These are phyloP conservation scores for Nepenthes alata DNA, from an alignment of 179 eudicot species.

Conservation along the genomic window DNA sequence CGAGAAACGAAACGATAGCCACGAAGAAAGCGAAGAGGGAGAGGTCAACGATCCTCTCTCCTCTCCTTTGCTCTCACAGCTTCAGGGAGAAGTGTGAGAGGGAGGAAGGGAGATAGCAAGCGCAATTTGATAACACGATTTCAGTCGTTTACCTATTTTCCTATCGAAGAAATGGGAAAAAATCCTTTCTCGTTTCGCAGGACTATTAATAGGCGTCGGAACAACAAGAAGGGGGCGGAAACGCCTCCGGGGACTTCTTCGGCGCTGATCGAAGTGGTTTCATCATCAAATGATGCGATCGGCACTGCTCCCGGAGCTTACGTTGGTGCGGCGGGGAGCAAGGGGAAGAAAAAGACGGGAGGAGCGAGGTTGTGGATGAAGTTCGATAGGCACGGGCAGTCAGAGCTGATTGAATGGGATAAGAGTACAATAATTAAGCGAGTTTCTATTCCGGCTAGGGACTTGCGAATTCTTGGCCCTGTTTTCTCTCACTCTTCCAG, in stretches of 20 bases:
- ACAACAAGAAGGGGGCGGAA: conserved; percentile 5
- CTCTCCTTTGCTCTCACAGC: too few relatives aligned
- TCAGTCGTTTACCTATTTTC: neutral
- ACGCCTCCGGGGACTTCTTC: conserved; percentile 1
- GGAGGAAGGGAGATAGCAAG: too few relatives aligned
- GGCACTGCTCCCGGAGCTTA: conserved; percentile 1
- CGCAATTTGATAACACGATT: too few relatives aligned
- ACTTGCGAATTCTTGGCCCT: conserved; percentile 87
- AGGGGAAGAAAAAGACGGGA: conserved; percentile 65
- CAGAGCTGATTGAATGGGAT: conserved; percentile 80
- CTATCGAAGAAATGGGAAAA: conserved; percentile 27
- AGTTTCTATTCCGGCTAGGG: conserved; percentile 68
- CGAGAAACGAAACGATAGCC: too few relatives aligned
- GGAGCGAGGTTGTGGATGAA: conserved; percentile 86
- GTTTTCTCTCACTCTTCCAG: conserved; percentile 75
- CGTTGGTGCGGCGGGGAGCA: conserved; percentile 15
- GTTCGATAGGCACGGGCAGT: conserved; percentile 51
- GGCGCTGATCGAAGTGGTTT: conserved; percentile 20
- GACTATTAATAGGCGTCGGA: conserved; percentile 24
- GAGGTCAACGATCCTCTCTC: too few relatives aligned
- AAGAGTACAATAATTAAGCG: conserved; percentile 56
- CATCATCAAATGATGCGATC: neutral
- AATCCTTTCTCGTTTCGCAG: conserved; percentile 34
- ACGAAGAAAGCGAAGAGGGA: too few relatives aligned
- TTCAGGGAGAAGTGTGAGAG: too few relatives aligned